phyloP scores from a whole-genome alignment of 2,329 filamentous ascomycete genomes.

The Xenosphaeropsis pyriputrescens region DNA sequence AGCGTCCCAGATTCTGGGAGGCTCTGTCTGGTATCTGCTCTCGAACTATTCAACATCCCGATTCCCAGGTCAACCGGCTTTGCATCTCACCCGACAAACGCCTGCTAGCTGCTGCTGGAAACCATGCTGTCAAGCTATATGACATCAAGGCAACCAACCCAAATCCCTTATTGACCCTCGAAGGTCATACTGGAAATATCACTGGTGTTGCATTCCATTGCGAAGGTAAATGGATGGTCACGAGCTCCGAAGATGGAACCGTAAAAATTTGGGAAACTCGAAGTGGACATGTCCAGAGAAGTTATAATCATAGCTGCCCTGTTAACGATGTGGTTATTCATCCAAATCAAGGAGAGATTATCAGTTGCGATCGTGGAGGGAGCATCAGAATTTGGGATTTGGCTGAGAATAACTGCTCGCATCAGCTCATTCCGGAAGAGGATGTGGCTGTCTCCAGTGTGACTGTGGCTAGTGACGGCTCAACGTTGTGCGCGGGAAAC shows the following conservation, averaged over 20 bases:
- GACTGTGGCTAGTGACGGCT: conserved; percentile 88
- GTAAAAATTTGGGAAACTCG: conserved; percentile 97
- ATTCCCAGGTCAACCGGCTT: conserved; percentile 95
- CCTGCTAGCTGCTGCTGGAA: conserved; percentile 67
- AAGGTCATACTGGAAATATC: conserved; percentile 90
- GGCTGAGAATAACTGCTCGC: conserved; percentile 91
- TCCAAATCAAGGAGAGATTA: conserved; percentile 95
- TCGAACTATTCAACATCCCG: conserved; percentile 92
- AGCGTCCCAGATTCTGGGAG: conserved; percentile 72
- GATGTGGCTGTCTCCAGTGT: conserved; percentile 89
- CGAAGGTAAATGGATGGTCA: conserved; percentile 99
- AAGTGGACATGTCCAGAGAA: conserved; percentile 73
- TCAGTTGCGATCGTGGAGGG: conserved; percentile 85
- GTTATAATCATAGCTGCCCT: conserved; percentile 77
- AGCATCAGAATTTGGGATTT: conserved; percentile 94
- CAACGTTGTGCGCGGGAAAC: conserved; percentile 84
- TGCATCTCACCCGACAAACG: conserved; percentile 98
- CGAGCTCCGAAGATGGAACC: conserved; percentile 88
- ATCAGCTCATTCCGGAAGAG: conserved; percentile 91
- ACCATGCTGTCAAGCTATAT: conserved; percentile 87
- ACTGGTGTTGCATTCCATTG: conserved; percentile 97
- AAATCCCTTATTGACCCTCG: conserved; percentile 82
- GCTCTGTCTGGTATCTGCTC: conserved; percentile 95
- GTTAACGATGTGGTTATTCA: conserved; percentile 99
- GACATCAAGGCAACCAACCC: conserved; percentile 98